Conservation (phyloP, 106 monocot genomes). For the Chionographis japonica region DNA sequence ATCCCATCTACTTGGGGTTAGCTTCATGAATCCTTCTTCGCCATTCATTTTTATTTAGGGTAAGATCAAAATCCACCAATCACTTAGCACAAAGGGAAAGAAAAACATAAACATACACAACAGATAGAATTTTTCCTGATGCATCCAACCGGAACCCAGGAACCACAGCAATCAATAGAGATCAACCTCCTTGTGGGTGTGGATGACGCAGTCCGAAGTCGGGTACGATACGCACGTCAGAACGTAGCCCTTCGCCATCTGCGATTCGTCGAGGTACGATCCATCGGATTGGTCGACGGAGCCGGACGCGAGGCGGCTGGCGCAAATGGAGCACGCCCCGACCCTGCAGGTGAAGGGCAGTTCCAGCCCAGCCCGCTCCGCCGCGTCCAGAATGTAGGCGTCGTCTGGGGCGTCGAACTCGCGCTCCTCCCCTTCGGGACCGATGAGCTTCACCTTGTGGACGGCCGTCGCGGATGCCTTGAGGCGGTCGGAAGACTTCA, state of each 20-base stretch:
- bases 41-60: too few relatives aligned
- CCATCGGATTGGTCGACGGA: conserved; percentile 29
- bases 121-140: too few relatives aligned
- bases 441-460: conserved; percentile 33
- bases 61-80: too few relatives aligned
- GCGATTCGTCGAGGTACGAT: conserved; percentile 26
- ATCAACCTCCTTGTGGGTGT: conserved; percentile 28
- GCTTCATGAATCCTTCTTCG: too few relatives aligned
- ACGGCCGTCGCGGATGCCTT: conserved; percentile 17
- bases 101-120: too few relatives aligned
- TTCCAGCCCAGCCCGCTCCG: conserved; percentile 20
- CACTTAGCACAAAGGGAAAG: too few relatives aligned
- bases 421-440: conserved; percentile 16
- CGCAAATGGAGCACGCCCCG: conserved; percentile 30
- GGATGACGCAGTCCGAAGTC: conserved; percentile 21
- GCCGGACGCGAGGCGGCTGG: conserved; percentile 12
- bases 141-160: too few relatives aligned
- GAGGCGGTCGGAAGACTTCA: conserved; percentile 20
- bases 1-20: too few relatives aligned
- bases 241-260: conserved; percentile 19
- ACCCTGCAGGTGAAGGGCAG: conserved; percentile 30
- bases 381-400: conserved; percentile 32
- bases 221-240: conserved; percentile 29
- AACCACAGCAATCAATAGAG: conserved; percentile 8
- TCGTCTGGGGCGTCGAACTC: conserved; percentile 33